Base-by-base conservation (phyloP, 495 filamentous ascomycete genomes). In the Margaritispora aquatica region DNA sequence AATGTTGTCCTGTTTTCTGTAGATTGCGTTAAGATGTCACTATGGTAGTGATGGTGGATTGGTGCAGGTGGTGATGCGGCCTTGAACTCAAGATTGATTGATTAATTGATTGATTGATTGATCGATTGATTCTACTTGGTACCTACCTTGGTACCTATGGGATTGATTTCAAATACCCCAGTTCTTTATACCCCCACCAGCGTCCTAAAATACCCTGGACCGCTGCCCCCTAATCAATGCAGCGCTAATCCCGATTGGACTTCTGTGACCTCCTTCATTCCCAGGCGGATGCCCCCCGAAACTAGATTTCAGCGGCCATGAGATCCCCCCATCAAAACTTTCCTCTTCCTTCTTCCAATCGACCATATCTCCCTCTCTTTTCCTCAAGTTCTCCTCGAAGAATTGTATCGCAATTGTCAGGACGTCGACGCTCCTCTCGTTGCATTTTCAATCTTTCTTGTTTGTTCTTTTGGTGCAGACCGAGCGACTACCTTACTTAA, bases 351-450 rank as follows among this genome's bases (percentile, higher is more conserved):
- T 19, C 9, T 55, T 34, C 20, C 36, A 34, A 19, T 41, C 48
- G 9, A 31, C 29, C n/a, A n/a, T n/a, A n/a, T n/a, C n/a, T n/a
- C n/a, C n/a, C n/a, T n/a, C n/a, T n/a, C n/a, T n/a, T 49, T 29
- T 24, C 51, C 41, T 31, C n/a, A n/a, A n/a, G n/a, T n/a, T 17
- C 50, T 47, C 68, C 71, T 20, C 34, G 27, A 20, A 27, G 38
- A 44, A 44, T 44, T 44, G 38, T 13, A 34, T 34, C 29, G 29
- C 38, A 9, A 17, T 34, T 5, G 5, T 5, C 15, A 34, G 29
- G 29, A 34, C 29, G 29, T 34, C 29, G 38, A 44, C 38, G 15
- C 66, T 11, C 69, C 68, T 60, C 64, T 67, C 21, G 71, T 65
- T 46, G 54, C 65, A 24, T 70, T 66, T 56, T 51, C 65, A 53